Percentiles rank a stretch among this genome's conserved stretches.
Conservation (phyloP, 1,284 basidiomycete genomes). For the Apiotrichum laibachii region DNA sequence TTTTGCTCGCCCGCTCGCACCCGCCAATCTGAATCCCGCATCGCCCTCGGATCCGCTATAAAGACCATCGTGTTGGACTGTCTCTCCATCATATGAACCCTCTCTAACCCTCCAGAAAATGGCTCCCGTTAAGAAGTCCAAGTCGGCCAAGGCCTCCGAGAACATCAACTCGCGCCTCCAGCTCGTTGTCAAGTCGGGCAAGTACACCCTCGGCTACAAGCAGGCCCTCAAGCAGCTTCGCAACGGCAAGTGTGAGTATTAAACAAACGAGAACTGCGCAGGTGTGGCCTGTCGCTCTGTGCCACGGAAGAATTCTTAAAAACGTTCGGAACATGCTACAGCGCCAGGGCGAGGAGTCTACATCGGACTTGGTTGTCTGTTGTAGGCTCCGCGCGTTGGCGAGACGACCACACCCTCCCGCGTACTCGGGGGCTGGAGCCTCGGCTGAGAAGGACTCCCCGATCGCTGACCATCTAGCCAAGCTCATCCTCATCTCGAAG, state of each 20-base stretch:
- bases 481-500: slow-evolving; percentile 97
- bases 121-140: slow-evolving; percentile 93
- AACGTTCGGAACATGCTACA: not conserved
- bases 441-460: slow-evolving; percentile 90
- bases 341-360: not conserved
- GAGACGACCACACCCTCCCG: not conserved
- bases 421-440: slow-evolving; percentile 12
- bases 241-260: slow-evolving; percentile 85
- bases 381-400: not conserved
- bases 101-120: slow-evolving; percentile 53
- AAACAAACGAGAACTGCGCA: not conserved
- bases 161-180: slow-evolving; percentile 93
- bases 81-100: not conserved
- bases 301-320: not conserved
- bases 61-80: too few relatives aligned
- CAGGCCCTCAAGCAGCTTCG: slow-evolving; percentile 98
- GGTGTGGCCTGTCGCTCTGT: not conserved
- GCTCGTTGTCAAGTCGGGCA: slow-evolving; percentile 91
- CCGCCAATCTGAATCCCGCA: too few relatives aligned
- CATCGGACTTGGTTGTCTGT: not conserved
- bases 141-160: slow-evolving; percentile 85
- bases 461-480: slow-evolving; percentile 72
- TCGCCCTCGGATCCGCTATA: too few relatives aligned
- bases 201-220: slow-evolving; percentile 90
- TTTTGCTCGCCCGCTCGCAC: too few relatives aligned